Evolutionary conservation across 495 filamentous ascomycete species (phyloP), one percentile per base, ranked within the genome.

Genomic region (Aspergillus leporis): DNA sequence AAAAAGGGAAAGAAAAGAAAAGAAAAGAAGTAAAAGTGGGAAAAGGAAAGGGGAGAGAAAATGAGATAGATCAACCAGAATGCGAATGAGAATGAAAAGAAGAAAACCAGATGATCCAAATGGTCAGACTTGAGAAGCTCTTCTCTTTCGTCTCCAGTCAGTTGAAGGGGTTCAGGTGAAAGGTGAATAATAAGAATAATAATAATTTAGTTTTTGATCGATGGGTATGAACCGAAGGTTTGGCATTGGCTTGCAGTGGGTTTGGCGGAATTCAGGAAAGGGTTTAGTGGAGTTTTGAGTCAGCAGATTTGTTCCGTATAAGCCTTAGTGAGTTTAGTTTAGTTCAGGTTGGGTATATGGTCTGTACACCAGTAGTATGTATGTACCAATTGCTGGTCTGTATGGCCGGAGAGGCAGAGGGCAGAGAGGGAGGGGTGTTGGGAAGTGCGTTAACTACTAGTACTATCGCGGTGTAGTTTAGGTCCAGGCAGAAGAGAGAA

Each of bases 21-120:
- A 55, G 13, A 30, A 53, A 51, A 49, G 19, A 46, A 58, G 64
- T 67, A 47, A 60, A 63, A 61, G 56, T 54, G 32, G 47, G 38
- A 59, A 36, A 46, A 21, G 41, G 53, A 43, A 48, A 55, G 36
- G 46, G 52, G 46, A 38, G 32, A 51, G 41, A 34, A 38, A 18
- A 28, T 38, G 45, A 47, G 48, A 30, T 53, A 19, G 25, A 32
- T 36, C 32, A 53, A 55, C 38, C 47, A 55, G 56, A 25, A 30
- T 40, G 58, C 38, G 38, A 51, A 51, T 16, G 56, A 57, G 45
- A 34, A 41, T 43, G 25, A 45, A 32, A 53, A 45, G 61, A 62
- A 28, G 19, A 45, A 51, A 55, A 45, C 41, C 41, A 14, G 41
- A 45, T 45, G 41, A 45, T 45, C 41, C 41, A 5, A 19, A 45